A percentile compares a stretch with the other conserved stretches of the same genome.
Conservation (phyloP, 805 yeast species). For the Hanseniaspora singularis region DNA sequence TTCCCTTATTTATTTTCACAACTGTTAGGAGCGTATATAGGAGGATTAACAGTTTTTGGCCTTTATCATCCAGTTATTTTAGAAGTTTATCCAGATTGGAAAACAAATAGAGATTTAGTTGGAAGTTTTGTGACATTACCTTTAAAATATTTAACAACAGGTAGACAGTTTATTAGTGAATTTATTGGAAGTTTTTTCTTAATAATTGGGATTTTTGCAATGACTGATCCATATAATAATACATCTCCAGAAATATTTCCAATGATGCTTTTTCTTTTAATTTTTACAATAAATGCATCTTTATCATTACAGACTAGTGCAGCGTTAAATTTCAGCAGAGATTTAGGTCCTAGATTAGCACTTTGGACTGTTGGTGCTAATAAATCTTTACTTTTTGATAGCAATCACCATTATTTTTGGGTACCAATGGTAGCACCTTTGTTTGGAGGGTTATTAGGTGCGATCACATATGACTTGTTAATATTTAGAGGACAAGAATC, state of each 20-base stretch:
- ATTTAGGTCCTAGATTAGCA: conserved; percentile 43
- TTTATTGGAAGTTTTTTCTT: conserved; percentile 35
- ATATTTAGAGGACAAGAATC: conserved; percentile 43
- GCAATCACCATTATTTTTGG: conserved; percentile 40
- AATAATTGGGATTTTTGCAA: conserved; percentile 37
- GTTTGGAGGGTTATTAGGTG: conserved; percentile 39
- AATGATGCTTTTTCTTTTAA: conserved; percentile 35
- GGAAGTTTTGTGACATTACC: conserved; percentile 40
- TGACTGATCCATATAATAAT: conserved; percentile 41
- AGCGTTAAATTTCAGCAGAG: conserved; percentile 45
- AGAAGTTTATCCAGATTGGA: conserved; percentile 24
- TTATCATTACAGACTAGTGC: conserved; percentile 44
- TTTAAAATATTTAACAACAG: conserved; percentile 30
- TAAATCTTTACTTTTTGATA: conserved; percentile 30
- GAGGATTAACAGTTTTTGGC: conserved; percentile 37
- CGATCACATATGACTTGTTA: conserved; percentile 39
- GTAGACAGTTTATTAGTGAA: conserved; percentile 40
- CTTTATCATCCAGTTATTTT: conserved; percentile 32
- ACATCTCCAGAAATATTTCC: conserved; percentile 39
- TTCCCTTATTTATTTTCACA: conserved; percentile 35
- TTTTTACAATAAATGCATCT: conserved; percentile 36
- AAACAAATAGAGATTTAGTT: conserved; percentile 27
- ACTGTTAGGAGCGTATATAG: conserved; percentile 39
- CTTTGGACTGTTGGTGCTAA: conserved; percentile 39
- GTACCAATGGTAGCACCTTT: conserved; percentile 41